Base-by-base conservation (phyloP, 176 grass and related monocot species). In the Cocos nucifera region DNA sequence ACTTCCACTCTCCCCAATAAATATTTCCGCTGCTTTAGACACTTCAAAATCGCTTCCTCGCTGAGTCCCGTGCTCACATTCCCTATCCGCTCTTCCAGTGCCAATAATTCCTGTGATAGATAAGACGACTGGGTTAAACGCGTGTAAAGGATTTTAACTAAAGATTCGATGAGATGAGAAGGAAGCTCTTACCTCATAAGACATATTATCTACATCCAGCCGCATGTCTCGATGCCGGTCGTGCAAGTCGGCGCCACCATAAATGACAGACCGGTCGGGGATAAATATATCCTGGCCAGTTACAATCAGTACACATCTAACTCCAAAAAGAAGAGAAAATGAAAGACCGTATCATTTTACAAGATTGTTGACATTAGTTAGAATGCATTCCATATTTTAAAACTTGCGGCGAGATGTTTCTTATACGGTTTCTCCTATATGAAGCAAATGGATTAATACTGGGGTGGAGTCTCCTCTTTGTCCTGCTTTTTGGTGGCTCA, bases 131-230 rank as follows among this genome's bases (percentile, higher is more conserved):
- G 15, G 50, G 58, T 50, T 17, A 75, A 2, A 50, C 44, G 30
- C 68, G 17, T 19, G 56, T 29, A 60, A 32, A 28, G 8, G 29
- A 76, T 48, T 9, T 57, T 19, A 19, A 20, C 30, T 49, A 44
- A 7, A 6, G 8, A 44, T 44, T 10, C 10, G 2, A 10, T 10
- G 6, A 44, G 35, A 44, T 10, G 6, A 44, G 35, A 44, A 44
- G 35, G 35, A 44, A 30, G 9, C 35, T 44, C 79, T 57, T 59
- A 85, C 89, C 84, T 94, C 89, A 85, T 82, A 84, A 44, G 89
- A 85, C 89, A 88, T 94, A 63, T 77, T 88, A 48, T 94, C 89
- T 66, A 84, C 77, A 56, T 94, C 89, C 60, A 88, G 85, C 17
- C 84, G 77, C 84, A 88, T 76, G 56, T 85, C 78, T 57, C 63